These are phyloP conservation scores for Volutella citrinella DNA, from an alignment of 2,329 filamentous ascomycete genomes.

Conservation along the genomic window DNA sequence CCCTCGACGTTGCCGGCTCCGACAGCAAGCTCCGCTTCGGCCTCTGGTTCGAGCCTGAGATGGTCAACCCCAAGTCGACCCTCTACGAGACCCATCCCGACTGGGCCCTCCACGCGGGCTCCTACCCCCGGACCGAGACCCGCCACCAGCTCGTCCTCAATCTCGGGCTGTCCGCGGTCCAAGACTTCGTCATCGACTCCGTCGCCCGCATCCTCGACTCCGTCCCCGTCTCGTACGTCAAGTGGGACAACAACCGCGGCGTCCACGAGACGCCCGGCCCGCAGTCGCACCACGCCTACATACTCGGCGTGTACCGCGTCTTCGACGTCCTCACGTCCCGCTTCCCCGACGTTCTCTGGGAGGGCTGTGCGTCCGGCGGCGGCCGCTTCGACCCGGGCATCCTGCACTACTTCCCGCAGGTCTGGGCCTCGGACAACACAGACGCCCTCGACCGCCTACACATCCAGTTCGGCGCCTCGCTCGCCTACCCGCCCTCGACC, in stretches of 20 bases:
- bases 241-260: conserved; percentile 67
- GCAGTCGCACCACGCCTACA: conserved; percentile 55
- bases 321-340: conserved; percentile 56
- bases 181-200: conserved; percentile 57
- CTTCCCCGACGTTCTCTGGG: conserved; percentile 62
- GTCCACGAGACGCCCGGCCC: conserved; percentile 59
- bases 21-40: conserved; percentile 54
- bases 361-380: conserved; percentile 64
- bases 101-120: conserved; percentile 58
- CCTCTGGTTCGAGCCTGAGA: conserved; percentile 68
- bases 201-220: conserved; percentile 53
- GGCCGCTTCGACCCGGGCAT: conserved; percentile 63
- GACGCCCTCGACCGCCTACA: conserved; percentile 58
- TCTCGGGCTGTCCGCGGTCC: conserved; percentile 57
- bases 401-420: conserved; percentile 62
- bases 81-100: conserved; percentile 62
- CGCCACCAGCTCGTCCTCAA: conserved; percentile 62
- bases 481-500: conserved; percentile 59
- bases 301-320: conserved; percentile 61
- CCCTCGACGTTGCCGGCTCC: conserved; percentile 44
- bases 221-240: conserved; percentile 57
- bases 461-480: conserved; percentile 62
- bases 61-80: conserved; percentile 62
- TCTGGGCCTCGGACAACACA: conserved; percentile 65
- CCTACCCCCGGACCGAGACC: conserved; percentile 52